phyloP scores from a whole-genome alignment of 2,329 filamentous ascomycete species.

The Cryoendolithus antarcticus region DNA sequence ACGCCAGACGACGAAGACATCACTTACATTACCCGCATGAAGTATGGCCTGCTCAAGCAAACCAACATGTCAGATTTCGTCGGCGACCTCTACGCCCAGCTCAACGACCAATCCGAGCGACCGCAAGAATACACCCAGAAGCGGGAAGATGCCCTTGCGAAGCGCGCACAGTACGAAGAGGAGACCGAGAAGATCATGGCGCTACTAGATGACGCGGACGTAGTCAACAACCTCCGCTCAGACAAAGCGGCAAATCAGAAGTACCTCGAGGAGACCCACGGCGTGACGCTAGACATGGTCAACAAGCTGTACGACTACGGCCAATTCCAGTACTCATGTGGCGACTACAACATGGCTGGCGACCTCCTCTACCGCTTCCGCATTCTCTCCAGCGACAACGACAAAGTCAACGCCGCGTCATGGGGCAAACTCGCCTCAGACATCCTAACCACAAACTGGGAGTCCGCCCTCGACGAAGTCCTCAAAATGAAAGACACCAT shows the following conservation, averaged over 20 bases:
- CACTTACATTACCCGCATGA: constrained; percentile 66
- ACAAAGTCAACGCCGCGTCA: constrained; percentile 88
- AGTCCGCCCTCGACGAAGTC: constrained; percentile 79
- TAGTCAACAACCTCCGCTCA: constrained; percentile 78
- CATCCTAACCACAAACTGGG: constrained; percentile 92
- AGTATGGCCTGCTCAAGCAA: constrained; percentile 87
- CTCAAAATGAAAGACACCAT: constrained; percentile 84
- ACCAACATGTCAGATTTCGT: constrained; percentile 99
- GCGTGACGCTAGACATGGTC: constrained; percentile 89
- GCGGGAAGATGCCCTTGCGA: constrained; percentile 74
- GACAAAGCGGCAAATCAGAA: constrained; percentile 99
- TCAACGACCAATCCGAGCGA: constrained; percentile 65
- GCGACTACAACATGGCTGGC: constrained; percentile 78
- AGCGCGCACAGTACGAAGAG: constrained; percentile 72
- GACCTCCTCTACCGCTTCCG: constrained; percentile 97
- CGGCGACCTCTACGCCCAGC: constrained; percentile 77
- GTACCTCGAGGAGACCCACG: constrained; percentile 92
- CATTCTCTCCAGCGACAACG: constrained; percentile 94
- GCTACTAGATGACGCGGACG: constrained; percentile 75
- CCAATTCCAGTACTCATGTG: constrained; percentile 95
- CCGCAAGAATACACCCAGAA: constrained; percentile 81
- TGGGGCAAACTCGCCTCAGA: constrained; percentile 98
- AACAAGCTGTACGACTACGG: constrained; percentile 92
- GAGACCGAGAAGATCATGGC: constrained; percentile 81
- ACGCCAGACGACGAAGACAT: constrained; percentile 66